Evolutionary conservation across 2,329 filamentous ascomycete genomes (phyloP).

Genomic region (Cercospora sp.): DNA sequence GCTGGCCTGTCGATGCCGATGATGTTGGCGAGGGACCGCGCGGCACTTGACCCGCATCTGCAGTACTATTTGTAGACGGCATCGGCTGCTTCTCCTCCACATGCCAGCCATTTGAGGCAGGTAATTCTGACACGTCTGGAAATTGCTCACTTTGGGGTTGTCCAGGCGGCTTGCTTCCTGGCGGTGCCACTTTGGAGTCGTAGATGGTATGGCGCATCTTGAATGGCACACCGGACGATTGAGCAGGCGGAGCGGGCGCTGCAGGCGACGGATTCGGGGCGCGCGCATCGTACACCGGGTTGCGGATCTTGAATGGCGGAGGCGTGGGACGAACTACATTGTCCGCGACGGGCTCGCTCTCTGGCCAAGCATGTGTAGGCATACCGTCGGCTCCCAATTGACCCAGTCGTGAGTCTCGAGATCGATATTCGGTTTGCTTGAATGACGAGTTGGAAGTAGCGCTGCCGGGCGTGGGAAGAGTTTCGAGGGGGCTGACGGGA

Average conservation of each 20-base stretch:
- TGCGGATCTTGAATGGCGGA: slow-evolving; percentile 33
- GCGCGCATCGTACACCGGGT: slow-evolving; percentile 32
- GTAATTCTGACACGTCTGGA: slow-evolving; percentile 3
- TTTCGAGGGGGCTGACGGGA: slow-evolving; percentile 22
- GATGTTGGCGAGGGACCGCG: background rate
- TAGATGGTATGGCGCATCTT: slow-evolving; percentile 33
- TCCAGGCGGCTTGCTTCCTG: slow-evolving; percentile 19
- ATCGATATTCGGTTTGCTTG: slow-evolving; percentile 22
- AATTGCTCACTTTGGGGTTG: slow-evolving; percentile 17
- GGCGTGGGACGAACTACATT: slow-evolving; percentile 9
- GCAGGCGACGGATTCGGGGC: slow-evolving; percentile 11
- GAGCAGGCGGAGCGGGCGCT: slow-evolving; percentile 5
- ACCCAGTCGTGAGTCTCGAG: slow-evolving; percentile 30
- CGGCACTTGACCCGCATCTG: background rate
- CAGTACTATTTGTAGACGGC: background rate
- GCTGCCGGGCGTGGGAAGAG: slow-evolving; percentile 11
- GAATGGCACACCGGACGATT: slow-evolving; percentile 29
- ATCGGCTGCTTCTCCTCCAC: background rate
- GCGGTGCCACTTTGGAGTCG: slow-evolving; percentile 27
- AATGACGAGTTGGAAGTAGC: slow-evolving; percentile 8
- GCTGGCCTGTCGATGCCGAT: background rate
- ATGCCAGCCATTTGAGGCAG: slow-evolving; percentile 4
- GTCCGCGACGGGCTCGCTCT: slow-evolving; percentile 11
- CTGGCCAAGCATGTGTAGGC: slow-evolving; percentile 31
- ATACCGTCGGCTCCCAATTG: slow-evolving; percentile 36